A percentile compares a stretch with the other conserved stretches of the same genome.
phyloP scores from a whole-genome alignment of 371 early-diverging fungal species.

The Mortierella polycephala region DNA sequence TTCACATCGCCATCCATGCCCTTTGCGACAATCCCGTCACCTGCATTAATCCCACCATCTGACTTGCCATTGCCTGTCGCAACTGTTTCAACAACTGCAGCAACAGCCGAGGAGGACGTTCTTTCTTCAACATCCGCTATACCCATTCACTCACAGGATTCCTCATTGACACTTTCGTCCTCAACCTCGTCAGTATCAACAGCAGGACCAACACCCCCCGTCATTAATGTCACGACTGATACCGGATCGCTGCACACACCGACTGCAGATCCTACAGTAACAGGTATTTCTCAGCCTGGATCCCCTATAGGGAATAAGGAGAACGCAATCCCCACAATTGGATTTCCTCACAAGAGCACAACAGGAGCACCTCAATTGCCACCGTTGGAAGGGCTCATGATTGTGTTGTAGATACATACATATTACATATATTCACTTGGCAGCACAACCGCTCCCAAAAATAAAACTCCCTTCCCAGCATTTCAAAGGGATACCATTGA shows the following conservation, averaged over 20 bases:
- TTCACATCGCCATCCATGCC: conserved; percentile 35
- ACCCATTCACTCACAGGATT: conserved; percentile 18
- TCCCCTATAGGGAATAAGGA: neutral
- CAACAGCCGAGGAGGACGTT: neutral
- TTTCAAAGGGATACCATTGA: too few relatives aligned
- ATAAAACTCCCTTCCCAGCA: too few relatives aligned
- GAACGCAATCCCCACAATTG: neutral
- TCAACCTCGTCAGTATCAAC: conserved; percentile 3
- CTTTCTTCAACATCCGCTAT: conserved; percentile 19
- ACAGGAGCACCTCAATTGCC: conserved; percentile 32
- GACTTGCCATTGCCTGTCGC: neutral
- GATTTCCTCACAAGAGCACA: conserved; percentile 8
- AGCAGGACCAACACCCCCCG: conserved; percentile 12
- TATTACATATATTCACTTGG: neutral
- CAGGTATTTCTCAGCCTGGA: neutral
- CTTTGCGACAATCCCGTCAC: conserved; percentile 8
- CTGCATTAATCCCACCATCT: conserved; percentile 7
- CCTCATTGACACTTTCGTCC: neutral
- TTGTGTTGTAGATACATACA: conserved; percentile 20
- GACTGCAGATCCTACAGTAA: neutral
- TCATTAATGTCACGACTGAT: conserved; percentile 25
- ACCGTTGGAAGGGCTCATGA: conserved; percentile 45
- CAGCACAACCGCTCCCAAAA: too few relatives aligned
- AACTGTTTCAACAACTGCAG: neutral
- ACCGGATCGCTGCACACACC: conserved; percentile 10